Conservation (phyloP, 768 basidiomycete genomes). For the Grammothele lineata region DNA sequence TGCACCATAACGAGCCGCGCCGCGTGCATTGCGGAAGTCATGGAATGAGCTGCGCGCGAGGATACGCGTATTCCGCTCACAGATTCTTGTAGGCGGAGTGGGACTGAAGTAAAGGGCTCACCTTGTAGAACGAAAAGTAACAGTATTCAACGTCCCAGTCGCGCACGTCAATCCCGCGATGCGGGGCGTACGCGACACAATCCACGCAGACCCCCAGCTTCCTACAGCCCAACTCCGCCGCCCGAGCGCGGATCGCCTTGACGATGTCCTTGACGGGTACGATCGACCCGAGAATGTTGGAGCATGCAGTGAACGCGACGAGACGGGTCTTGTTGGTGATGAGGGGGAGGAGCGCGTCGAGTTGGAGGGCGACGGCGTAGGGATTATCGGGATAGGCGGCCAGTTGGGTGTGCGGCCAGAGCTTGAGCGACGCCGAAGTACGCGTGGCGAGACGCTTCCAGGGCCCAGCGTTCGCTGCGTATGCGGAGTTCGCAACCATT, state of each 20-base stretch:
- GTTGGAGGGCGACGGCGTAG: constrained; percentile 54
- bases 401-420: constrained; percentile 50
- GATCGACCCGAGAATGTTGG: constrained; percentile 69
- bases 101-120: constrained; percentile 25
- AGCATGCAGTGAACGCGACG: constrained; percentile 70
- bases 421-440: constrained; percentile 47
- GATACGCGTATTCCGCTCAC: too few species aligned
- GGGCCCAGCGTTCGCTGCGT: constrained; percentile 65
- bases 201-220: constrained; percentile 70
- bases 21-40: too few species aligned
- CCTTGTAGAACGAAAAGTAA: constrained; percentile 76
- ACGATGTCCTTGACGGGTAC: constrained; percentile 57
- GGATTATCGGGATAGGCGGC: constrained; percentile 44
- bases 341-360: constrained; percentile 56
- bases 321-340: constrained; percentile 64
- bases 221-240: constrained; percentile 45
- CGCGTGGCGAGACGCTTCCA: constrained; percentile 74
- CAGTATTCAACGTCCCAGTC: constrained; percentile 77
- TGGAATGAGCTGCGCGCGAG: too few species aligned
- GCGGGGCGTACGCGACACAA: constrained; percentile 78
- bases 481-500: neutral
- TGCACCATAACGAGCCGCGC: too few species aligned
- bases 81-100: too few species aligned
- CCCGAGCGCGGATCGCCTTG: constrained; percentile 45
- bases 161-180: constrained; percentile 64